A percentile compares a stretch with the other conserved stretches of the same genome.
Conservation (phyloP, 2,329 filamentous ascomycete species). For the Scleromitrula shiraiana region DNA sequence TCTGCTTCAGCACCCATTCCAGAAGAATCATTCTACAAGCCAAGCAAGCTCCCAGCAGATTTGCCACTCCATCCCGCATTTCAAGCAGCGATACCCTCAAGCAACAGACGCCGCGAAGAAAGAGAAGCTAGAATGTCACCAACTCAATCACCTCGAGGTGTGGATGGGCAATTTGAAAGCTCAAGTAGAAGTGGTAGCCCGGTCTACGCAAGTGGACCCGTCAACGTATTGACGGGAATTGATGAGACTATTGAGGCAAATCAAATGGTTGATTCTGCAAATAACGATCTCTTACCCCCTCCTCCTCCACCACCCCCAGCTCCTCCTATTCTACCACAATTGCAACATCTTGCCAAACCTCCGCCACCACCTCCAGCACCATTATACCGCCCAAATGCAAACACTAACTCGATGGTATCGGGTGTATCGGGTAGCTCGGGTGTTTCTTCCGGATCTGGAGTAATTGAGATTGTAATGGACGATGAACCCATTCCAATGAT, state of each 20-base stretch:
- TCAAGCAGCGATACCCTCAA: constrained; percentile 32
- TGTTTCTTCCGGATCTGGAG: constrained; percentile 41
- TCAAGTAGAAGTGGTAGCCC: constrained; percentile 22
- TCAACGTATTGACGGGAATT: constrained; percentile 36
- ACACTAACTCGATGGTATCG: constrained; percentile 28
- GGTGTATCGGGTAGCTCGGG: constrained; percentile 26
- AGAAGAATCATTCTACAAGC: constrained; percentile 34
- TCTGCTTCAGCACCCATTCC: constrained; percentile 55
- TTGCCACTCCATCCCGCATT: constrained; percentile 37
- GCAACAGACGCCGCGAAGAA: constrained; percentile 22
- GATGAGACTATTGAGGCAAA: constrained; percentile 37
- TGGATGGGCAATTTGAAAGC: constrained; percentile 23
- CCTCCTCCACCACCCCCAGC: constrained; percentile 44
- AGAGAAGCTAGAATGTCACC: constrained; percentile 14
- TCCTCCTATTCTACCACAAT: constrained; percentile 50
- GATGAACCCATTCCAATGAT: constrained; percentile 18
- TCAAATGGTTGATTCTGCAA: constrained; percentile 36
- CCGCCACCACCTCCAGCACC: constrained; percentile 56
- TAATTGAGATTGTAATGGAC: constrained; percentile 61
- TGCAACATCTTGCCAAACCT: constrained; percentile 53
- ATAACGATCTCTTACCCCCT: constrained; percentile 42
- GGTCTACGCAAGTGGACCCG: constrained; percentile 17
- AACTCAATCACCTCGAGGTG: constrained; percentile 24
- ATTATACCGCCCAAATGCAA: constrained; percentile 35
- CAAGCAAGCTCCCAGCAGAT: constrained; percentile 27